Evolutionary conservation across 78 protist species (phyloP).

Genomic region (Capsaspora owczarzaki): DNA sequence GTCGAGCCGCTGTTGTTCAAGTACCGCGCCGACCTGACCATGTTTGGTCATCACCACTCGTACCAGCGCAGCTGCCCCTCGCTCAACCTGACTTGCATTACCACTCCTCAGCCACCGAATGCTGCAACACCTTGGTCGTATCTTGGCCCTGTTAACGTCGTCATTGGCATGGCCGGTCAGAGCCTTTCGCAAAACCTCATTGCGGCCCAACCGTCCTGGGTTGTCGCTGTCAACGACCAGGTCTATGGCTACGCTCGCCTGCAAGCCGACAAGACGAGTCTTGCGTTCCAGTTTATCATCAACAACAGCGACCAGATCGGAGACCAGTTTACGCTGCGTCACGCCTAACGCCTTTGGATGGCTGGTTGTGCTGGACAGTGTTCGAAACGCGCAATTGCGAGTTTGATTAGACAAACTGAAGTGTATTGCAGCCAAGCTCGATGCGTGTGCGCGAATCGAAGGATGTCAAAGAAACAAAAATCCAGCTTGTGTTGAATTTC

Average conservation of each 20-base stretch:
- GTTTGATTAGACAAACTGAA: too few species aligned
- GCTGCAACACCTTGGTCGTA: too few species aligned
- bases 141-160: neutral
- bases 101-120: neutral
- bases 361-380: too few species aligned
- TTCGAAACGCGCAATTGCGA: too few species aligned
- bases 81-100: neutral
- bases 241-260: neutral
- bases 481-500: too few species aligned
- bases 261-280: neutral
- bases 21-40: neutral
- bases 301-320: too few species aligned
- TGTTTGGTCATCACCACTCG: neutral
- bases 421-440: too few species aligned
- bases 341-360: too few species aligned
- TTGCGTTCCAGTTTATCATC: neutral
- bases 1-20: neutral
- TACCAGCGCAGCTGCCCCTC: conserved; percentile 16
- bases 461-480: too few species aligned
- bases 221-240: neutral
- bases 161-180: neutral
- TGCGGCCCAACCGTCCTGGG: neutral
- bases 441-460: too few species aligned
- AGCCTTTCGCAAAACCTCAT: neutral
- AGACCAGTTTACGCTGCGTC: neutral